Evolutionary conservation across 495 filamentous ascomycete species (phyloP), one percentile per base, ranked within the genome.

Genomic region (Penicillium antarcticum): DNA sequence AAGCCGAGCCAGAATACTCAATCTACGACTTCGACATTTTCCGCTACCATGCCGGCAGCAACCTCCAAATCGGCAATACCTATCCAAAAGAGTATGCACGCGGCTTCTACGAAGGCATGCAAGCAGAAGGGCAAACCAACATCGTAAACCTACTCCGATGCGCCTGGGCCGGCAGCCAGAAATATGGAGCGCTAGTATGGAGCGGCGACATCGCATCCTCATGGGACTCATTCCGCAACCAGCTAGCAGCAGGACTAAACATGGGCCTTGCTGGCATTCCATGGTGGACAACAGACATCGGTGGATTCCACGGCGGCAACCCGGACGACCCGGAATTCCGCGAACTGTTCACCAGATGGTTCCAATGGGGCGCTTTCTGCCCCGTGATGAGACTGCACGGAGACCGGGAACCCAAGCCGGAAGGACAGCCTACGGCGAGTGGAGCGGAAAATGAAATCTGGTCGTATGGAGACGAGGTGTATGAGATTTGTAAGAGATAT

Each of bases 201-300:
- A 75, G 70, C 47, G 81, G 81, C 24, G 81, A 82, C 56, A 79
- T 82, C 37, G 80, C 81, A 0, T 77, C 72, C 13, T 80, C 76
- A 0, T 83, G 79, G 80, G 53, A 57, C 2, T 77, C 75, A 16
- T 72, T 82, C 48, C 71, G 77, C 21, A 72, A 77, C 40, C 80
- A 84, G 60, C 67, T 84, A 8, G 68, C 80, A 0, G 80, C 80
- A 0, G 81, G 80, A 0, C 59, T 84, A 33, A 80, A 79, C 56
- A 82, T 82, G 76, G 80, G 79, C 1, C 66, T 82, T 8, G 71
- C 79, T 0, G 80, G 80, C 1, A 75, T 84, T 18, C 75, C 79
- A 1, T 82, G 78, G 79, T 80, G 77, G 77, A 82, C 78, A 29
- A 80, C 77, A 6, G 79, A 82, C 61, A 84, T 84, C 33, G 80